Base-by-base conservation (phyloP, 2,329 filamentous ascomycete genomes). In the Trichoderma gracile region DNA sequence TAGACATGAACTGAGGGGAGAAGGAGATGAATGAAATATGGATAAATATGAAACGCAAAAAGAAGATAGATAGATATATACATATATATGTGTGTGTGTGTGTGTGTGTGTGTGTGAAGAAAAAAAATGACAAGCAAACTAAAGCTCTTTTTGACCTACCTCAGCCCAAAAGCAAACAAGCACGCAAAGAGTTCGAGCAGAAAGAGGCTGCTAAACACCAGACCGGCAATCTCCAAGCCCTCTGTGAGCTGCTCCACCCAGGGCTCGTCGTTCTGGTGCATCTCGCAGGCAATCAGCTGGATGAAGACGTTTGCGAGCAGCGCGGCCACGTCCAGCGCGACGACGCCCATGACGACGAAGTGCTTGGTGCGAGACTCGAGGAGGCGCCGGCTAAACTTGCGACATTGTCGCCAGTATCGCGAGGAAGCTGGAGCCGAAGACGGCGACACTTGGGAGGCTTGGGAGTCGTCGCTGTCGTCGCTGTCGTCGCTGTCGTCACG, bases 121-220 rank as follows among this genome's bases (percentile, higher is more conserved):
- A n/a, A n/a, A n/a, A 52, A 27, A 40, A 23, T 25, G 40, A 4
- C 2, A 42, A 45, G 25, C 46, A 2, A 9, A 25, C 23, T 10
- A 30, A 40, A 17, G 23, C 9, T 10, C 14, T 10, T 14, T 10
- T 14, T 19, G 12, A 77, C 81, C 72, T 76, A 89, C 86, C 76
- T 69, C 38, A 79, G 74, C 2, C 88, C 87, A 77, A 88, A 89
- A 3, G 85, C 85, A 78, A 86, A 85, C 2, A 89, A 73, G 33
- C 81, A 84, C 3, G 83, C 75, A 10, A 82, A 62, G 73, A 91
- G 74, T 75, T 91, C 89, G 0, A 81, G 69, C 78, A 91, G 80
- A 72, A 91, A 91, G 30, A 90, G 70, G 68, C 81, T 84, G 63
- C 85, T 88, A 71, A 90, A 86, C 2, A 84, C 77, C 50, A 90